These are phyloP conservation scores for Solanum appendiculatum DNA, from an alignment of 257 asterid species.

Conservation along the genomic window DNA sequence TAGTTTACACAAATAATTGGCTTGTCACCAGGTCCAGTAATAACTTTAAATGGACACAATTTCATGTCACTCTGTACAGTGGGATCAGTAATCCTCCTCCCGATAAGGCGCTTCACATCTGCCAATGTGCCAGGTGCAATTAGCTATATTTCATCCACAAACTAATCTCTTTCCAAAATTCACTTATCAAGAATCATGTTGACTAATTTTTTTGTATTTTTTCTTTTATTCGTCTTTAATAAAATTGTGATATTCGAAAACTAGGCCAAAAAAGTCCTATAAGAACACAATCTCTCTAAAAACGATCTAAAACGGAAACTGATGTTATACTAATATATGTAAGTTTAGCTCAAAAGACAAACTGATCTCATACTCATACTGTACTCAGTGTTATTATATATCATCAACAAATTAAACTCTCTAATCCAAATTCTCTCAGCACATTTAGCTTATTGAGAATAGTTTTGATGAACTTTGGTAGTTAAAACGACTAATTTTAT, in stretches of 20 bases:
- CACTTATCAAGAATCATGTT: neutral
- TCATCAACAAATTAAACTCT: neutral
- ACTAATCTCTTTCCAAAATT: neutral
- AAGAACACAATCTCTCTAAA: neutral
- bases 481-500: neutral
- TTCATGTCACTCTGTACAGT: conserved; percentile 12
- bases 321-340: neutral
- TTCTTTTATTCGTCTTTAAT: neutral
- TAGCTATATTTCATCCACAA: neutral
- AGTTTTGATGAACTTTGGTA: neutral
- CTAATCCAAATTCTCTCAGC: neutral
- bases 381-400: neutral
- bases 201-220: neutral
- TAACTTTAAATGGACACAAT: conserved; percentile 25
- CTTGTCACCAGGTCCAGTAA: conserved; percentile 7
- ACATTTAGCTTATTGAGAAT: neutral
- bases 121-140: neutral
- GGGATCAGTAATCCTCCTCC: conserved; percentile 10
- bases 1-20: conserved; percentile 6
- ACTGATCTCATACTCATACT: neutral
- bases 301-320: neutral
- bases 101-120: conserved; percentile 19
- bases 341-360: neutral
- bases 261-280: neutral
- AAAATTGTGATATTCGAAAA: neutral